Percentiles rank a stretch among this genome's conserved stretches.
Conservation (phyloP, 371 early-diverging fungal genomes). For the Mortierella sp. region DNA sequence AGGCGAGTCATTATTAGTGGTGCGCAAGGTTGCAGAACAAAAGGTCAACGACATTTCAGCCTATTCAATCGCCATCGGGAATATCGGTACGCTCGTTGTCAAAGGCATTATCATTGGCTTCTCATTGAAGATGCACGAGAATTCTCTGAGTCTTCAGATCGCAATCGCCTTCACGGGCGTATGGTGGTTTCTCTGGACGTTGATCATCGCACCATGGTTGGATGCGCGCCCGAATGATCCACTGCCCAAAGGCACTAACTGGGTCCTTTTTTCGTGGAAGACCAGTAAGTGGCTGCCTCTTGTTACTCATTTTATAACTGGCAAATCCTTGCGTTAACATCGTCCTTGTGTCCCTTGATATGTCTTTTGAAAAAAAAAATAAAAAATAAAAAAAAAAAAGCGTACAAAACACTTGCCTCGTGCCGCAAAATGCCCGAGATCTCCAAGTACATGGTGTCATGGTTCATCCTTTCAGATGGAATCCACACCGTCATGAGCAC, state of each 20-base stretch:
- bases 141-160: conserved; percentile 42
- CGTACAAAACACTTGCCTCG: conserved; percentile 30
- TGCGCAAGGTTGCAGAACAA: conserved; percentile 46
- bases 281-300: conserved; percentile 48
- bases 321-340: no score
- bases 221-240: conserved; percentile 67
- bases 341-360: no score
- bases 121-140: conserved; percentile 43
- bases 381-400: no score
- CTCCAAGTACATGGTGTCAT: conserved; percentile 57
- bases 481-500: conserved; percentile 52
- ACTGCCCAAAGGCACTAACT: conserved; percentile 63
- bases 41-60: conserved; percentile 61
- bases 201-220: conserved; percentile 53
- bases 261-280: conserved; percentile 58
- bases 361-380: no score
- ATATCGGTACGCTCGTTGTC: conserved; percentile 55
- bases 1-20: conserved; percentile 12
- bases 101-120: conserved; percentile 59
- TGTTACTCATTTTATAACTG: no score
- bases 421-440: conserved; percentile 44
- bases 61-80: conserved; percentile 55
- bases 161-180: conserved; percentile 61
- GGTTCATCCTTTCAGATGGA: conserved; percentile 62
- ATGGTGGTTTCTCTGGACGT: conserved; percentile 60